phyloP scores from a whole-genome alignment of 768 basidiomycete species.

The Vararia minispora region DNA sequence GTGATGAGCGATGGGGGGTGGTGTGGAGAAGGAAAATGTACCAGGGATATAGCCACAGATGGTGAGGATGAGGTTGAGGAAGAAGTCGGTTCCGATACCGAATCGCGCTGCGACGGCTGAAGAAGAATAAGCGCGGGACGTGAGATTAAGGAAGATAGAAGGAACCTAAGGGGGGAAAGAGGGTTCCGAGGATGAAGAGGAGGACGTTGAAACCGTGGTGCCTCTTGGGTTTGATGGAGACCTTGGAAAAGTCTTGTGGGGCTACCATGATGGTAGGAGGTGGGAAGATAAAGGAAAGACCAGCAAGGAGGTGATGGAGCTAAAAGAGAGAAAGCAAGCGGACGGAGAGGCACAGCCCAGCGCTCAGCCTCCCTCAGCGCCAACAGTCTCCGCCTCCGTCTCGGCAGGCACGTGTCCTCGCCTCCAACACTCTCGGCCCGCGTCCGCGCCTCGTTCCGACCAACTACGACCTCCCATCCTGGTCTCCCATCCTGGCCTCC shows the following conservation, averaged over 20 bases:
- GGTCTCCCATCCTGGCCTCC: background rate
- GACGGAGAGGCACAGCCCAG: background rate
- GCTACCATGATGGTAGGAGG: background rate
- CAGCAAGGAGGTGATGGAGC: background rate
- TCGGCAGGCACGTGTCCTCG: too few relatives aligned
- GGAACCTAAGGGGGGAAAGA: slow-evolving; percentile 84
- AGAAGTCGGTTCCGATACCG: slow-evolving; percentile 86
- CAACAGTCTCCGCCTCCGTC: too few relatives aligned
- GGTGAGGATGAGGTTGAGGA: slow-evolving; percentile 80
- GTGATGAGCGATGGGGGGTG: slow-evolving; percentile 1
- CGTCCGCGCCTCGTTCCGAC: too few relatives aligned
- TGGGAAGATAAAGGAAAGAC: background rate
- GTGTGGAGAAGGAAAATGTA: slow-evolving; percentile 20
- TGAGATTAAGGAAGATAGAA: slow-evolving; percentile 3
- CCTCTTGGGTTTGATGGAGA: slow-evolving; percentile 53
- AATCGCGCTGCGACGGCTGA: slow-evolving; percentile 89
- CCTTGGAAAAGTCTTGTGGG: slow-evolving; percentile 28
- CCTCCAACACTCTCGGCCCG: too few relatives aligned
- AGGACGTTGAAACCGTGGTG: slow-evolving; percentile 76
- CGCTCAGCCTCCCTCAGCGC: too few relatives aligned
- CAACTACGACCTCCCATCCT: too few relatives aligned
- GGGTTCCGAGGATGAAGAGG: slow-evolving; percentile 79
- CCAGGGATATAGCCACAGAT: slow-evolving; percentile 88
- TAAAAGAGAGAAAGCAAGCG: background rate
- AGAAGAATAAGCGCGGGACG: background rate